Evolutionary conservation across 2,329 filamentous ascomycete genomes (phyloP).

Genomic region (Trichoderma aggressivum): DNA sequence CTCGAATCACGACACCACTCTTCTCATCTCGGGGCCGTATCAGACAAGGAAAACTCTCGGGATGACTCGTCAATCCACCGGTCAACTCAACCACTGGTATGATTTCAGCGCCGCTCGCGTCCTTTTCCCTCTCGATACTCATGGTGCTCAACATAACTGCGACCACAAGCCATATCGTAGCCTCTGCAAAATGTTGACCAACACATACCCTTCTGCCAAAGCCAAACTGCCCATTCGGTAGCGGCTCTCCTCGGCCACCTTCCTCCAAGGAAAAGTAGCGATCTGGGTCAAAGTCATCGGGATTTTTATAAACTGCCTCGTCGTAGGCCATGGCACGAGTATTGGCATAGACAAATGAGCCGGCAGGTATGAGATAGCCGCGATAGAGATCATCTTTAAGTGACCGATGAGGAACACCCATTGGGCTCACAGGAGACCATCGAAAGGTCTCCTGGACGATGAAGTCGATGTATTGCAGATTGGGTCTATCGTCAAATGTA

Average conservation of each 20-base stretch:
- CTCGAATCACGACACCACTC: slow-evolving; percentile 16
- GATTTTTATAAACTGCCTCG: slow-evolving; percentile 37
- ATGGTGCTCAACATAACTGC: slow-evolving; percentile 40
- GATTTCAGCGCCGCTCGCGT: slow-evolving; percentile 35
- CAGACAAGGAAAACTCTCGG: slow-evolving; percentile 26
- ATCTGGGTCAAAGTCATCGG: slow-evolving; percentile 45
- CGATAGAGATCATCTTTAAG: slow-evolving; percentile 55
- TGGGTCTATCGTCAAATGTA: slow-evolving; percentile 41
- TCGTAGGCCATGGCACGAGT: slow-evolving; percentile 45
- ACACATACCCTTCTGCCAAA: slow-evolving; percentile 51
- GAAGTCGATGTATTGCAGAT: slow-evolving; percentile 43
- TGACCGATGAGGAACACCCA: slow-evolving; percentile 54
- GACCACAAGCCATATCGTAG: slow-evolving; percentile 41
- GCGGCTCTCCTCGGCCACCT: slow-evolving; percentile 43
- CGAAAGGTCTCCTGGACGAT: slow-evolving; percentile 47
- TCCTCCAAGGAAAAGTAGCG: slow-evolving; percentile 37
- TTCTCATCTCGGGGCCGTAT: slow-evolving; percentile 26
- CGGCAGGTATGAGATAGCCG: slow-evolving; percentile 56
- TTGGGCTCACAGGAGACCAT: slow-evolving; percentile 44
- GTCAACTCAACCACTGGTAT: slow-evolving; percentile 29
- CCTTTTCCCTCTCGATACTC: slow-evolving; percentile 32
- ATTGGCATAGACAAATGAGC: slow-evolving; percentile 43
- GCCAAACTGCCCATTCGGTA: slow-evolving; percentile 47
- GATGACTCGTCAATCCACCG: slow-evolving; percentile 29
- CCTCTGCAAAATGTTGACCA: slow-evolving; percentile 48